A percentile compares a stretch with the other conserved stretches of the same genome.
These are phyloP conservation scores for Coleophoma crateriformis DNA, from an alignment of 2,329 filamentous ascomycete species.

Conservation along the genomic window DNA sequence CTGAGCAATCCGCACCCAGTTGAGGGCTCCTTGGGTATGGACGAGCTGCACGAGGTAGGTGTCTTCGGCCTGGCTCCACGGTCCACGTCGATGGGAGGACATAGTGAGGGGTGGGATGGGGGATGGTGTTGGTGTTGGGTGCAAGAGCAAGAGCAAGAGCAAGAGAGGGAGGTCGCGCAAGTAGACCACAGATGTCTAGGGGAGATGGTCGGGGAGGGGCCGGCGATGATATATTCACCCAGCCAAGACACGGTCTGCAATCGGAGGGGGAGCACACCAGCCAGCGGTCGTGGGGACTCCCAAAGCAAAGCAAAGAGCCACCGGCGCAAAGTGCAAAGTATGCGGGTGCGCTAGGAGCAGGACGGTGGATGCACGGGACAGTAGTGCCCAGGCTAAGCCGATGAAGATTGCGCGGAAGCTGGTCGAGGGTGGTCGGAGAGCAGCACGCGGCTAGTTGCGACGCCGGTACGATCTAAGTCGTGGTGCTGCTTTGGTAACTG, in stretches of 20 bases:
- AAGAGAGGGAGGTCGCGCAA: neutral
- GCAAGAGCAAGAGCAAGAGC: neutral
- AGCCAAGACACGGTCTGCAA: too few species aligned
- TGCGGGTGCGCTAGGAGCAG: too few species aligned
- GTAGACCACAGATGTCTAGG: neutral
- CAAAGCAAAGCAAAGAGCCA: too few species aligned
- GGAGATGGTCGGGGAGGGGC: neutral
- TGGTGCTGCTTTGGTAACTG: neutral
- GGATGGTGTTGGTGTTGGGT: neutral
- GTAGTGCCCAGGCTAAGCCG: neutral
- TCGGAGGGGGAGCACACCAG: too few species aligned
- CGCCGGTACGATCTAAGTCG: neutral
- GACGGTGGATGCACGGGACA: neutral
- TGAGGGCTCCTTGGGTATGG: constrained; percentile 65
- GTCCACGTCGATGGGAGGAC: constrained; percentile 61
- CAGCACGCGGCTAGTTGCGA: neutral
- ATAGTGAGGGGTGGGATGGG: constrained; percentile 7
- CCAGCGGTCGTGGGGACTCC: neutral
- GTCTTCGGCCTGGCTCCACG: constrained; percentile 80
- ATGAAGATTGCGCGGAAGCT: neutral
- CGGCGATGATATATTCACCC: too few species aligned
- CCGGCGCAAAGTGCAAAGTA: too few species aligned
- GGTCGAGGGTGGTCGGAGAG: neutral
- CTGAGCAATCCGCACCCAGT: constrained; percentile 85
- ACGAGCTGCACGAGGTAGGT: constrained; percentile 65